These are phyloP conservation scores for Leccinum solheimii DNA, from an alignment of 1,284 basidiomycete species.

Conservation along the genomic window DNA sequence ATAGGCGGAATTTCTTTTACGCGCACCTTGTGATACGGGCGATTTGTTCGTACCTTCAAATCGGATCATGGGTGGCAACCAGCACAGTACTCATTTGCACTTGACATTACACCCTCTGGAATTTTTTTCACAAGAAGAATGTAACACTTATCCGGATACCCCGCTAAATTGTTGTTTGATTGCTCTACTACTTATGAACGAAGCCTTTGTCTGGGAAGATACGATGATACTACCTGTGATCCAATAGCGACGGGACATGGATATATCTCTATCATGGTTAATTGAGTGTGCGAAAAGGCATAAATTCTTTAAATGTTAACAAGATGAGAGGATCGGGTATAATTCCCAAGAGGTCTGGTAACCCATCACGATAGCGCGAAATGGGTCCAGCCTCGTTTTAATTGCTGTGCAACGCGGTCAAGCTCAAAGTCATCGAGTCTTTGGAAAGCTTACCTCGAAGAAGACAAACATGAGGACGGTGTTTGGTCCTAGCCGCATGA, in stretches of 20 bases:
- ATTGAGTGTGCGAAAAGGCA: background rate
- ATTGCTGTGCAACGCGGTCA: slow-evolving; percentile 51
- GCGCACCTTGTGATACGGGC: no score
- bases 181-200: background rate
- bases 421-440: background rate
- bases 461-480: slow-evolving; percentile 85
- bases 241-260: slow-evolving; percentile 1
- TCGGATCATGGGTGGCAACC: no score
- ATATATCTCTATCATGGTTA: slow-evolving; percentile 4
- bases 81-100: no score
- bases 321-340: slow-evolving; percentile 4
- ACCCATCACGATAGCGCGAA: slow-evolving; percentile 4
- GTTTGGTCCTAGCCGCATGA: slow-evolving; percentile 82
- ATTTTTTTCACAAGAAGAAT: no score
- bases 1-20: no score
- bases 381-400: slow-evolving; percentile 56
- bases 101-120: background rate
- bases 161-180: background rate
- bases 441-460: slow-evolving; percentile 59
- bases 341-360: background rate
- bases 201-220: slow-evolving; percentile 8
- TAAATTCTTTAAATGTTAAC: slow-evolving; percentile 4
- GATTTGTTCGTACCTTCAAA: no score
- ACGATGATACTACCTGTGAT: slow-evolving; percentile 7
- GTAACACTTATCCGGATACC: background rate